phyloP scores from a whole-genome alignment of 352 stramenopile species.

The Aphanomyces cochlioides region DNA sequence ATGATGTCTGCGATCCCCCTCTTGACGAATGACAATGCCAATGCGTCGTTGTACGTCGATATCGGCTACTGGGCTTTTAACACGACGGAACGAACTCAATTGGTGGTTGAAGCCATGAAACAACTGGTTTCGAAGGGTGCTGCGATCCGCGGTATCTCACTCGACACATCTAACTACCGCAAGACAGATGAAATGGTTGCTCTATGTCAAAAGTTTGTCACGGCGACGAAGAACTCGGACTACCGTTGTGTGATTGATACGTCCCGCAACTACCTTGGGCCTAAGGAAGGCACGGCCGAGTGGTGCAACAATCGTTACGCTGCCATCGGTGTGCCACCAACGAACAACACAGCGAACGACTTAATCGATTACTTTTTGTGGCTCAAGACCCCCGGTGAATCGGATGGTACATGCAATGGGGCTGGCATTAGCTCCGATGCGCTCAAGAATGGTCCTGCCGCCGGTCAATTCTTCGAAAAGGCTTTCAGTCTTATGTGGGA shows the following conservation, averaged over 20 bases:
- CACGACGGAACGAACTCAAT: constrained; percentile 29
- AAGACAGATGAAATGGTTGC: constrained; percentile 42
- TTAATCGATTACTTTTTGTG: constrained; percentile 69
- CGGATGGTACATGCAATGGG: constrained; percentile 52
- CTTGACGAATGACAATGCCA: constrained; percentile 44
- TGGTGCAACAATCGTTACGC: constrained; percentile 65
- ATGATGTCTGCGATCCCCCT: constrained; percentile 43
- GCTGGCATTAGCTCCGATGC: constrained; percentile 43
- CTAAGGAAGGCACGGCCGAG: constrained; percentile 37
- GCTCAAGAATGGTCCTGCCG: constrained; percentile 42
- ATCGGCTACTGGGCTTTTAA: constrained; percentile 54
- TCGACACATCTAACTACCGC: constrained; percentile 77
- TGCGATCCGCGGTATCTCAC: constrained; percentile 55
- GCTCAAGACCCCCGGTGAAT: constrained; percentile 61
- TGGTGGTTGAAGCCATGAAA: constrained; percentile 44
- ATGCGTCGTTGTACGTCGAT: constrained; percentile 60
- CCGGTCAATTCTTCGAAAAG: constrained; percentile 53
- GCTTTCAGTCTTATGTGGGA: constrained; percentile 60
- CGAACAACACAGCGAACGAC: constrained; percentile 41
- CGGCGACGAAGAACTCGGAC: constrained; percentile 32
- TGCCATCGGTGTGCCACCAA: constrained; percentile 54
- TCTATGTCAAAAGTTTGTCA: constrained; percentile 51
- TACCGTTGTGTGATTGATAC: constrained; percentile 63
- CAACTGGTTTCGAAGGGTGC: constrained; percentile 32
- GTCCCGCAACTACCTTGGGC: constrained; percentile 50